phyloP scores from a whole-genome alignment of 805 yeast genomes.

The Priceomyces medius region DNA sequence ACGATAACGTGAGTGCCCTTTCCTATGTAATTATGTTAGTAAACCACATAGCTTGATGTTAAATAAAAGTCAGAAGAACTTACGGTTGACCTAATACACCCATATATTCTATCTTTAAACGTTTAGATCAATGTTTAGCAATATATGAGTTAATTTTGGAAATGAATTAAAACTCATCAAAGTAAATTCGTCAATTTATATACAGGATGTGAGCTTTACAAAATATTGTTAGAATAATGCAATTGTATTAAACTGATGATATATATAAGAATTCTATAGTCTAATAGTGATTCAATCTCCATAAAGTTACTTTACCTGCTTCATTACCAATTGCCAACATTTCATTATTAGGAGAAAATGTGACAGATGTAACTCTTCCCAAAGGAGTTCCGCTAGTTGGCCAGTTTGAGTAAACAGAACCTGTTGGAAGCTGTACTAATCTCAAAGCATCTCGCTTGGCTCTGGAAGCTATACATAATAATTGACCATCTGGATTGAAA shows the following conservation, averaged over 20 bases:
- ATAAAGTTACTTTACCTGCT: slow-evolving; percentile 83
- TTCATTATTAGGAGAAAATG: slow-evolving; percentile 78
- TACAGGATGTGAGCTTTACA: no score
- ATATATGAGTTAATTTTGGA: neutral
- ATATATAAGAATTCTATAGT: neutral
- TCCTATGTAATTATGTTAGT: slow-evolving; percentile 24
- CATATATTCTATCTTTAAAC: slow-evolving; percentile 14
- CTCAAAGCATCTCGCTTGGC: slow-evolving; percentile 83
- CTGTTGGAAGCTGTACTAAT: slow-evolving; percentile 82
- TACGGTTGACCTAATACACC: slow-evolving; percentile 32
- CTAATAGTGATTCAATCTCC: slow-evolving; percentile 83
- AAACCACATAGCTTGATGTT: neutral
- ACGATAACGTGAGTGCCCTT: slow-evolving; percentile 44
- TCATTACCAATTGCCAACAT: slow-evolving; percentile 89
- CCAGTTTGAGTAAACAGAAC: slow-evolving; percentile 90
- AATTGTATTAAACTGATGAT: slow-evolving; percentile 1
- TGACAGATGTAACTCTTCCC: slow-evolving; percentile 83
- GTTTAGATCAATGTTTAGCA: neutral
- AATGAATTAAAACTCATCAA: neutral
- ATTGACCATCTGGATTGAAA: slow-evolving; percentile 86
- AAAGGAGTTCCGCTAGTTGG: slow-evolving; percentile 96
- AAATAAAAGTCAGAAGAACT: slow-evolving; percentile 10
- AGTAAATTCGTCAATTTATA: neutral
- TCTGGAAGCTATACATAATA: slow-evolving; percentile 80
- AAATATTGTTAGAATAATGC: no score